Evolutionary conservation across 441 rosid species (phyloP).

Genomic region (Macaranga tanarius): DNA sequence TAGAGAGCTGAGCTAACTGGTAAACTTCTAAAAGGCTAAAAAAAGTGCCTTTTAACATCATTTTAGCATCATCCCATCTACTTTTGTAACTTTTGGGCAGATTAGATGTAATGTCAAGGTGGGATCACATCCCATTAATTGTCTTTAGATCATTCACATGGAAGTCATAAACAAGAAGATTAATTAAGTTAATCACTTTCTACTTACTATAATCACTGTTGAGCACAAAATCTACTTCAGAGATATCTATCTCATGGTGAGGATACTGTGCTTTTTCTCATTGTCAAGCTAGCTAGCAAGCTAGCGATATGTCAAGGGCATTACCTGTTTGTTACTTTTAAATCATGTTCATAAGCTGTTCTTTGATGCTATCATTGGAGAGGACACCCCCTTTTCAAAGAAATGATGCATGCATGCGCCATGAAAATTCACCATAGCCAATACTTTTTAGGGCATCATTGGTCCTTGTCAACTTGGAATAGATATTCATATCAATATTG

Average conservation of each 20-base stretch:
- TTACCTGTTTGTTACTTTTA: background rate
- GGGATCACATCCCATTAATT: background rate
- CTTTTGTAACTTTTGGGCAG: background rate
- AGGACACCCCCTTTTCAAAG: background rate
- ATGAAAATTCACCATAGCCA: conserved; percentile 18
- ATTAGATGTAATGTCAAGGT: background rate
- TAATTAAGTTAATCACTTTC: background rate
- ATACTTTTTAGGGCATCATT: conserved; percentile 18
- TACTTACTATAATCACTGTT: background rate
- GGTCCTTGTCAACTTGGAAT: conserved; percentile 34
- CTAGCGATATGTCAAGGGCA: background rate
- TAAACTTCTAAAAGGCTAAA: conserved; percentile 1
- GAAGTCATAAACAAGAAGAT: background rate
- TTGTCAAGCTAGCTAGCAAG: background rate
- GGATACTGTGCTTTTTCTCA: background rate
- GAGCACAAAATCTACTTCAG: background rate
- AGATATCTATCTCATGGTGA: background rate
- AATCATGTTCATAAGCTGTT: conserved; percentile 3
- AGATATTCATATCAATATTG: conserved; percentile 34
- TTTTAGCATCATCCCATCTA: background rate
- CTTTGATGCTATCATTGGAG: conserved; percentile 17
- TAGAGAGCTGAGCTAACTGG: background rate
- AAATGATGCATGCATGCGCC: conserved; percentile 2
- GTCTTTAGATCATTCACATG: background rate
- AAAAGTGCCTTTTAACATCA: background rate